Evolutionary conservation across 768 basidiomycete genomes (phyloP), one percentile per base, ranked within the genome.

Genomic region (Russula brevipes): DNA sequence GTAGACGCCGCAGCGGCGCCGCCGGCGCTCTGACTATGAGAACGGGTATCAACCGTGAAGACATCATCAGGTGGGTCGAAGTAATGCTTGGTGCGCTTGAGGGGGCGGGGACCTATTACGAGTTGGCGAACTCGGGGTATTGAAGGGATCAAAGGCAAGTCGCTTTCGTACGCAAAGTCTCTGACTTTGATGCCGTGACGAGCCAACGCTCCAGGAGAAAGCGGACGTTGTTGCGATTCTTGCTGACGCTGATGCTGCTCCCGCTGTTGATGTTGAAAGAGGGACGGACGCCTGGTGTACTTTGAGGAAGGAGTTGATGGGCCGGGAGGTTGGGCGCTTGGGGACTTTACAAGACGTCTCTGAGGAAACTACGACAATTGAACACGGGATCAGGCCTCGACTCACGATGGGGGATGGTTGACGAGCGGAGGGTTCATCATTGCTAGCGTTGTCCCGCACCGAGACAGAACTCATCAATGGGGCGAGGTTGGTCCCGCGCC

Each of bases 161-260:
- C 83, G 73, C 79, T 85, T 72, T 88, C 85, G 74, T 84, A 86
- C 16, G 82, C 86, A 77, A 85, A 89, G 74, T 89, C 81, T 69
- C 79, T 76, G 56, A 81, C 77, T 73, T 73, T 76, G 73, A 81
- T 73, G 47, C 77, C 77, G 31, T 74, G 61, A 55, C 70, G 67
- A 33, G 69, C 63, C 54, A 79, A 66, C 24, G 61, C 38, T 45
- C 70, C 72, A 24, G 69, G 64, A 6, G 74, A 60, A 36, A n/a
- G 39, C 4, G 57, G 49, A 47, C 6, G 39, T 35, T 61, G 59
- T 35, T 61, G 59, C 24, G 53, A 10, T 42, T 33, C 47, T 33
- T 49, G 44, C 16, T 16, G 41, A 42, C 24, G 24, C 24, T 46
- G 50, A 35, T 53, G 36, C 11, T 19, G 35, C 10, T 52, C 54